phyloP scores from a whole-genome alignment of 305 asterid species.

The Fraxinus velutina region DNA sequence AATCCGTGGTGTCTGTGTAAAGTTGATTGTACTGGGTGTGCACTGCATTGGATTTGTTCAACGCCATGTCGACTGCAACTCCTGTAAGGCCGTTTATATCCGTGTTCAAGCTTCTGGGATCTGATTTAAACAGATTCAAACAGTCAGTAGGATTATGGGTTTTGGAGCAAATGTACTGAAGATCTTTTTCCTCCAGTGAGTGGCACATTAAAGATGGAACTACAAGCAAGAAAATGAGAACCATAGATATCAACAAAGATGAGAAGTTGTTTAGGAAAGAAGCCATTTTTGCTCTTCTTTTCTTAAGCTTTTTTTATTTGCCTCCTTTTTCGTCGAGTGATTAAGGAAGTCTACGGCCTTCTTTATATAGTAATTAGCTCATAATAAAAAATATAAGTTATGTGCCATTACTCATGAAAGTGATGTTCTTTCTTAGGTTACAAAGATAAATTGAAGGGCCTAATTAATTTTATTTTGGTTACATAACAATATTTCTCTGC shows the following conservation, averaged over 20 bases:
- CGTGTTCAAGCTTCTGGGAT: not conserved
- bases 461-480: not conserved
- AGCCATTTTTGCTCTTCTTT: not conserved
- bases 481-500: not conserved
- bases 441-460: not conserved
- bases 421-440: not conserved
- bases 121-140: not conserved
- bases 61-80: not conserved
- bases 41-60: not conserved
- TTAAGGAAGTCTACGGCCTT: not conserved
- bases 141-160: not conserved
- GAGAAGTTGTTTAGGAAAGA: not conserved
- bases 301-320: not conserved
- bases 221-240: not conserved
- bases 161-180: not conserved
- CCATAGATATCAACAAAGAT: not conserved
- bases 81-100: not conserved
- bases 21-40: not conserved
- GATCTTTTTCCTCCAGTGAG: not conserved
- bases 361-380: not conserved
- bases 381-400: not conserved
- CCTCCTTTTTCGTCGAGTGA: not conserved
- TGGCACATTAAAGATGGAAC: not conserved
- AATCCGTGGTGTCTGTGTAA: not conserved
- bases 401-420: not conserved